Evolutionary conservation across 1,139 yeast species (phyloP), one percentile per base, ranked within the genome.

Genomic region (Suhomyces kunorum): DNA sequence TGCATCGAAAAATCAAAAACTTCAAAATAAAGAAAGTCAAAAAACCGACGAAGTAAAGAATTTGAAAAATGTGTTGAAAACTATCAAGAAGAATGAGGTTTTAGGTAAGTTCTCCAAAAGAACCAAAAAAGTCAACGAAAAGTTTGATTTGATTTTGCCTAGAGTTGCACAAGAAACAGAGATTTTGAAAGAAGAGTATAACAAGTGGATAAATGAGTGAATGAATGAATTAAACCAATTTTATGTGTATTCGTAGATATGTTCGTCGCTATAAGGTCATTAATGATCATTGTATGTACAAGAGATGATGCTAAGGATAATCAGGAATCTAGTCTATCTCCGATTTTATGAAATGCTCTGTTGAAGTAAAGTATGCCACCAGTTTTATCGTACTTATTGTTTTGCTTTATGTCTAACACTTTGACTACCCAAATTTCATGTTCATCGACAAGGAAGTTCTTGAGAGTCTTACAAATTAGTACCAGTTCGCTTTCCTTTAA

Each of bases 361-460:
- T 83, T 73, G 57, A 75, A 83, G 51, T 83, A 84, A n/a, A 84
- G 54, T 32, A 85, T 57, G 0, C 88, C 88, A 3, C 88, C 88
- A 2, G 73, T 61, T 40, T 54, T 52, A 5, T 48, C 47, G 6
- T 28, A 58, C 2, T 52, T 48, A 18, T 55, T 53, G 20, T 63
- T 58, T 19, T 70, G 64, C 4, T 47, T 61, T 5, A 81, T 74
- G n/a, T 82, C 82, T 26, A 72, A 58, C 1, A 84, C 87, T 43
- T 74, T 71, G 3, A 86, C 94, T 3, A 87, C 80, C 95, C 96
- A 88, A 2, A 89, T 81, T 57, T 88, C 96, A 59, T 89, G 96
- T 50, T 83, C 87, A 43, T 83, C 88, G 0, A 88, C 80, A 14
- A 62, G 61, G 40, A 86, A 71, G 6, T 77, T 79, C 27, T 72